phyloP scores from a whole-genome alignment of 2,329 filamentous ascomycete genomes.

The Aspergillus niger region DNA sequence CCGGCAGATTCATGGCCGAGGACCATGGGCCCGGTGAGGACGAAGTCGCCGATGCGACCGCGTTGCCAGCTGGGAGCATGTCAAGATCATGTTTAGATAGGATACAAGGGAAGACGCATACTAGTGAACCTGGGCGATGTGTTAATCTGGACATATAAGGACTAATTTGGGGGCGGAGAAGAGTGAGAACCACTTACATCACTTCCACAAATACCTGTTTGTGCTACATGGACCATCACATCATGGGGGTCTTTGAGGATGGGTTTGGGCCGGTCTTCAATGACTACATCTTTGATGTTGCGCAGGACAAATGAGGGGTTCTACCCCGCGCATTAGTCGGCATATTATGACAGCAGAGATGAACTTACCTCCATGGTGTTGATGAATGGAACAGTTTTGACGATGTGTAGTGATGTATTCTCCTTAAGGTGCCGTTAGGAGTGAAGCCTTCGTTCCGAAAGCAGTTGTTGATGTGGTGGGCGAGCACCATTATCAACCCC shows the following conservation, averaged over 20 bases:
- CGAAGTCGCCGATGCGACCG: background rate
- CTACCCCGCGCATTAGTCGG: background rate
- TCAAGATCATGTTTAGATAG: background rate
- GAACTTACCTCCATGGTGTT: too few species aligned
- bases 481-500: too few species aligned
- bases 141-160: too few species aligned
- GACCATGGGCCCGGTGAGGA: background rate
- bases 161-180: too few species aligned
- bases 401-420: too few species aligned
- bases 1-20: constrained; percentile 1
- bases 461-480: too few species aligned
- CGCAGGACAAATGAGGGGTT: background rate
- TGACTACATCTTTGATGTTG: background rate
- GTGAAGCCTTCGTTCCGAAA: too few species aligned
- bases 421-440: too few species aligned
- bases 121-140: background rate
- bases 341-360: too few species aligned
- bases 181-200: background rate
- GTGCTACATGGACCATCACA: background rate
- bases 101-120: background rate
- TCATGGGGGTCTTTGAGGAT: background rate
- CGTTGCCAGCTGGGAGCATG: background rate
- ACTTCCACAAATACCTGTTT: background rate
- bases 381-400: too few species aligned
- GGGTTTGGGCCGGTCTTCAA: background rate